These are phyloP conservation scores for Colletotrichum godetiae DNA, from an alignment of 2,329 filamentous ascomycete species.

Conservation along the genomic window DNA sequence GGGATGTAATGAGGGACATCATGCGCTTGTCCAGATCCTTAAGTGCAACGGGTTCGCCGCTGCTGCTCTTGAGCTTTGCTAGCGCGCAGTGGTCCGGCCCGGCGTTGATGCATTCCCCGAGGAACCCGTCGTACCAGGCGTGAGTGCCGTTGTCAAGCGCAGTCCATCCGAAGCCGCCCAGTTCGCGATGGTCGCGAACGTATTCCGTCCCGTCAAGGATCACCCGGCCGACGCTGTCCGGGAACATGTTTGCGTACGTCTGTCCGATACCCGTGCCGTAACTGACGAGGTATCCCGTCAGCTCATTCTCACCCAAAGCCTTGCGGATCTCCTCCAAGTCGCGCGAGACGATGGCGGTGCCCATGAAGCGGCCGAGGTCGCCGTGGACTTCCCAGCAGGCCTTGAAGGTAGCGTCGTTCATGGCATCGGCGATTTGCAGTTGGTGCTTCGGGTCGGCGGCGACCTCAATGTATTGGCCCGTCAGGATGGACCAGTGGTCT, in stretches of 20 bases:
- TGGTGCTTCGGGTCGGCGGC: constrained; percentile 46
- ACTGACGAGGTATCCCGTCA: constrained; percentile 62
- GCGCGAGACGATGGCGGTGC: constrained; percentile 58
- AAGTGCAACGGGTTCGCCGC: constrained; percentile 46
- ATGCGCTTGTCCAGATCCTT: constrained; percentile 52
- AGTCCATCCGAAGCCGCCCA: constrained; percentile 59
- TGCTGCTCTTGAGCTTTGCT: constrained; percentile 45
- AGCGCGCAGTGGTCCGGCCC: constrained; percentile 58
- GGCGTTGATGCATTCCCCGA: constrained; percentile 61
- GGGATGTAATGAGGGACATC: constrained; percentile 48
- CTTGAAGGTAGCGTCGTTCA: constrained; percentile 56
- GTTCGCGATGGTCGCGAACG: constrained; percentile 55
- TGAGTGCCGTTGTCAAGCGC: constrained; percentile 61
- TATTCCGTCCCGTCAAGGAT: constrained; percentile 63
- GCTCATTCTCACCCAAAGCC: constrained; percentile 56
- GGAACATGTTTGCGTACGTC: constrained; percentile 63
- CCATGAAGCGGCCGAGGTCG: constrained; percentile 58
- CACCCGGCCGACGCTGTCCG: constrained; percentile 57
- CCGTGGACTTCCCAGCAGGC: constrained; percentile 56
- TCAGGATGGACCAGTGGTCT: constrained; percentile 58
- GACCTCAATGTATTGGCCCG: constrained; percentile 51
- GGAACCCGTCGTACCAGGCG: constrained; percentile 61
- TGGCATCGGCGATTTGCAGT: constrained; percentile 56
- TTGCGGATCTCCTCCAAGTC: constrained; percentile 62
- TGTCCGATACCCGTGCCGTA: constrained; percentile 65